These are phyloP conservation scores for Colletotrichum sp. DNA, from an alignment of 2,329 filamentous ascomycete genomes.

Conservation along the genomic window DNA sequence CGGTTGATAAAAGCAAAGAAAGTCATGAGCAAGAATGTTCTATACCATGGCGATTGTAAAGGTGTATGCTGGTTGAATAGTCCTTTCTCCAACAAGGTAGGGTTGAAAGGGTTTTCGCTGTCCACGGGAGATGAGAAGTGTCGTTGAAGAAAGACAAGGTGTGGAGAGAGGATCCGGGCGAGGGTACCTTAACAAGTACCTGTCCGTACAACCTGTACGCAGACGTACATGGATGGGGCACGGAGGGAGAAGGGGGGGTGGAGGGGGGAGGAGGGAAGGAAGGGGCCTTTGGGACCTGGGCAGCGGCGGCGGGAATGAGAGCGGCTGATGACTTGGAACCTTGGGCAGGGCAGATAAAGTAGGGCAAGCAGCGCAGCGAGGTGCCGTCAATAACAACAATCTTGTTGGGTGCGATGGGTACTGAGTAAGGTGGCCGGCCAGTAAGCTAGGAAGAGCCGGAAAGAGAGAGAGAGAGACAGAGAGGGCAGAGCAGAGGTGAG, in stretches of 20 bases:
- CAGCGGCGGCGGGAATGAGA: neutral
- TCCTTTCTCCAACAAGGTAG: neutral
- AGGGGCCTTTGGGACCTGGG: neutral
- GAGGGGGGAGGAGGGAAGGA: neutral
- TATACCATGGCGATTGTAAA: constrained; percentile 20
- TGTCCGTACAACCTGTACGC: neutral
- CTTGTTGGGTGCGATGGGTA: neutral
- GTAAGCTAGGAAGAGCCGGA: neutral
- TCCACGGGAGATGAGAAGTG: constrained; percentile 10
- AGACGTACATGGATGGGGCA: constrained; percentile 17
- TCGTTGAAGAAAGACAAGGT: constrained; percentile 24
- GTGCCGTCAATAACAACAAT: neutral
- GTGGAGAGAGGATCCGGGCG: constrained; percentile 19
- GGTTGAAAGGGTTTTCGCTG: constrained; percentile 21
- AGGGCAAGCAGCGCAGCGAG: neutral
- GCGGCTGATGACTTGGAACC: constrained; percentile 15
- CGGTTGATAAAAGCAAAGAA: neutral
- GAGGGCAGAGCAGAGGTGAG: neutral
- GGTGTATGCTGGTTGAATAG: neutral
- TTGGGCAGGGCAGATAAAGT: neutral
- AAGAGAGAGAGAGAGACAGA: neutral
- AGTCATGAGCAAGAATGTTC: constrained; percentile 12
- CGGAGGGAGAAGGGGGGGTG: neutral
- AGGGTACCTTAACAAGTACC: constrained; percentile 23
- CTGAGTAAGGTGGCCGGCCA: neutral